phyloP scores from a whole-genome alignment of 2,329 filamentous ascomycete species.

The Escovopsis sp. region DNA sequence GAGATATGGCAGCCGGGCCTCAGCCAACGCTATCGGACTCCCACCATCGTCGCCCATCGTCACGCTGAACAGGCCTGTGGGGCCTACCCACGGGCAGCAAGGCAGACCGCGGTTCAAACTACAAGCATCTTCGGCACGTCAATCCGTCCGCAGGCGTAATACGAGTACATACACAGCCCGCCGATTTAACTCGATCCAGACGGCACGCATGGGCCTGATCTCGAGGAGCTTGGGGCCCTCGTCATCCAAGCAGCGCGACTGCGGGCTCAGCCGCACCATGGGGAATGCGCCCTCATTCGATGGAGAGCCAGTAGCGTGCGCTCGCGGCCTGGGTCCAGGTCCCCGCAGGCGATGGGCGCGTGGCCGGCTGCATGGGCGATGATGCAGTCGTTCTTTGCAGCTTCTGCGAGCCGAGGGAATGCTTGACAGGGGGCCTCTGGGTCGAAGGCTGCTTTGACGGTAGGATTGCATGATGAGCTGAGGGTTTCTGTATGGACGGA shows the following conservation, averaged over 20 bases:
- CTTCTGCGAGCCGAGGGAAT: no score
- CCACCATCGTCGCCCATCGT: neutral
- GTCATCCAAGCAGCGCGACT: neutral
- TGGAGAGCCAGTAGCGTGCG: slow-evolving; percentile 3
- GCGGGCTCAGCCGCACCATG: slow-evolving; percentile 7
- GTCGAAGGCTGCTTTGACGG: no score
- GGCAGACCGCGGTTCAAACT: slow-evolving; percentile 4
- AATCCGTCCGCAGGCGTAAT: no score
- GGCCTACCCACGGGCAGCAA: slow-evolving; percentile 4
- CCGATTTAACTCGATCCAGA: neutral
- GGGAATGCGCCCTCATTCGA: slow-evolving; percentile 1
- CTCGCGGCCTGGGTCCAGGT: slow-evolving; percentile 1
- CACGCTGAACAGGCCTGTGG: slow-evolving; percentile 2
- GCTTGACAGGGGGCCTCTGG: no score
- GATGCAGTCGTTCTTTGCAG: no score
- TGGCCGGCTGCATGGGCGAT: neutral
- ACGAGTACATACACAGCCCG: neutral
- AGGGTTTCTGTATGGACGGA: no score
- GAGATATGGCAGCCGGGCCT: no score
- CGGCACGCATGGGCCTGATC: no score
- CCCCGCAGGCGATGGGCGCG: neutral
- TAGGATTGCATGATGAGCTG: no score
- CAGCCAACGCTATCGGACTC: neutral
- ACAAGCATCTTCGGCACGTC: neutral
- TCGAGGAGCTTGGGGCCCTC: no score